These are phyloP conservation scores for Tricholoma sp. DNA, from an alignment of 768 basidiomycete genomes.

Conservation along the genomic window DNA sequence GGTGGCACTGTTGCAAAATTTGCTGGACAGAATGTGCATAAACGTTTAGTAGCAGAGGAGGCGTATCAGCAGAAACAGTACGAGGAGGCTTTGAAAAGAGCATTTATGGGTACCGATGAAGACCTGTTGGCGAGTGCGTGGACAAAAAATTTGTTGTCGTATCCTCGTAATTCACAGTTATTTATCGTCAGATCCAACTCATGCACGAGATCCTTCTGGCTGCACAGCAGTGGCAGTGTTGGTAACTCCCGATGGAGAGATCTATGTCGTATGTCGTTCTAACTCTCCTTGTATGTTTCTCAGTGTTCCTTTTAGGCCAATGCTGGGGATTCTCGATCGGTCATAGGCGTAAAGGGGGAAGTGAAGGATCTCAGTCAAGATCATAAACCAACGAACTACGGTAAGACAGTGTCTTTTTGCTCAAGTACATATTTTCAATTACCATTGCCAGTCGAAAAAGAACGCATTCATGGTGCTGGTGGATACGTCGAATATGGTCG, in stretches of 20 bases:
- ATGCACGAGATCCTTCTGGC: slow-evolving; percentile 88
- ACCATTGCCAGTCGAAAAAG: slow-evolving; percentile 59
- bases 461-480: slow-evolving; percentile 83
- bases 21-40: slow-evolving; percentile 81
- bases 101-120: slow-evolving; percentile 93
- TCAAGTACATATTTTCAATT: not conserved
- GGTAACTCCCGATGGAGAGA: slow-evolving; percentile 69
- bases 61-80: slow-evolving; percentile 68
- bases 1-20: slow-evolving; percentile 83
- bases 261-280: slow-evolving; percentile 63
- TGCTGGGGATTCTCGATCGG: slow-evolving; percentile 92
- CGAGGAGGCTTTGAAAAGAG: slow-evolving; percentile 72
- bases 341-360: slow-evolving; percentile 78
- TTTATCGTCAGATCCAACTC: slow-evolving; percentile 62
- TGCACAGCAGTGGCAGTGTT: slow-evolving; percentile 93
- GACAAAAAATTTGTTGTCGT: slow-evolving; percentile 1
- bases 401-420: slow-evolving; percentile 30
- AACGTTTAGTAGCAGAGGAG: slow-evolving; percentile 67
- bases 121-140: slow-evolving; percentile 78
- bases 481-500: slow-evolving; percentile 96
- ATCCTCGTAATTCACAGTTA: slow-evolving; percentile 12
- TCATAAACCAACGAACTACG: slow-evolving; percentile 89
- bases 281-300: slow-evolving; percentile 6
- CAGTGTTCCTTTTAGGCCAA: slow-evolving; percentile 64
- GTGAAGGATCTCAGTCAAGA: slow-evolving; percentile 89